These are phyloP conservation scores for Exsudoporus frostii DNA, from an alignment of 768 basidiomycete species.

Conservation along the genomic window DNA sequence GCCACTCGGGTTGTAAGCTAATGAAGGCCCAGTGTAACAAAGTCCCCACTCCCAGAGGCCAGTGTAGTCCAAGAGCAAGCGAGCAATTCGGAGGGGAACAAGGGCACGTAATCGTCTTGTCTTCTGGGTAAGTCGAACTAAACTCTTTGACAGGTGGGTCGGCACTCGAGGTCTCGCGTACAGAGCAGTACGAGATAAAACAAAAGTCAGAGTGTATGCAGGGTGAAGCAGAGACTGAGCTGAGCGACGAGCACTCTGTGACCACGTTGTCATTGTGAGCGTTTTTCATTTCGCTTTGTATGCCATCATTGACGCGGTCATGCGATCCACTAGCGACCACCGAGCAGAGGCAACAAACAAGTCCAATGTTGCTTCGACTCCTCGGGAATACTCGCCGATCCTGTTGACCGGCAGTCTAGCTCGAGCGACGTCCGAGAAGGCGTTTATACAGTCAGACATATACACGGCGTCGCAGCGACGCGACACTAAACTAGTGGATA, in stretches of 20 bases:
- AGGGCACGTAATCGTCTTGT: not conserved
- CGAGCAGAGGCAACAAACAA: no score
- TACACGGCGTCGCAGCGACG: not conserved
- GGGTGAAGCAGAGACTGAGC: not conserved
- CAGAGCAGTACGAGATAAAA: not conserved
- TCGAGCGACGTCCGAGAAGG: not conserved
- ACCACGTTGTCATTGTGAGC: not conserved
- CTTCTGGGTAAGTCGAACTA: not conserved
- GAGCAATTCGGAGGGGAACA: not conserved
- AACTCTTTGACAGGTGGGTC: not conserved
- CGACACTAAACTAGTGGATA: not conserved
- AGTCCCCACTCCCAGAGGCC: not conserved
- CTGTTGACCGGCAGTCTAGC: not conserved
- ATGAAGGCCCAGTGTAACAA: not conserved
- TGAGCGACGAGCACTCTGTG: not conserved
- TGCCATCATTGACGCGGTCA: not conserved
- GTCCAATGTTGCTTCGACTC: not conserved
- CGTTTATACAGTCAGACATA: not conserved
- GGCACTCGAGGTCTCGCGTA: not conserved
- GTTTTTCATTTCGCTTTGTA: not conserved
- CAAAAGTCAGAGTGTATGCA: not conserved
- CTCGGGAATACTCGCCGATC: not conserved
- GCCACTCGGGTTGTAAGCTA: not conserved
- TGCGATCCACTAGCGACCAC: not conserved
- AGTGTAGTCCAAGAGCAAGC: not conserved